Base-by-base conservation (phyloP, 768 basidiomycete species). In the Fibroporia radiculosa region DNA sequence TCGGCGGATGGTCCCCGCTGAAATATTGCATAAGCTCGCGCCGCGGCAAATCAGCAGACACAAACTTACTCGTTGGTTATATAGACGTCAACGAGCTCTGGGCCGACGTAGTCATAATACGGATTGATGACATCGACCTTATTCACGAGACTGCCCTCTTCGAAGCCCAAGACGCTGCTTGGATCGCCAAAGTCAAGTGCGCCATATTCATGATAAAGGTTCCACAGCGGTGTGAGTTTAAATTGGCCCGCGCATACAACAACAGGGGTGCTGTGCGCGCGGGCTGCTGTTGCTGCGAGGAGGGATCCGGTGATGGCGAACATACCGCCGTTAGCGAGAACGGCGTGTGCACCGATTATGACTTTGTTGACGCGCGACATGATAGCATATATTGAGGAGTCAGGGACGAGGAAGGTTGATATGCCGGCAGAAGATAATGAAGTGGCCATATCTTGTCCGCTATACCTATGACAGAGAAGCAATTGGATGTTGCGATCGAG, bases 291-390 rank as follows among this genome's bases (percentile, higher is more conserved):
- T 3, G 88, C 90, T 1, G 83, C 88, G 33, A 93, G 70, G 14
- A 92, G 73, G 1, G 90, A 85, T 16, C 93, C 93, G 0, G 86
- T 76, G 34, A 88, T 76, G 13, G 89, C 86, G 62, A 95, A 93
- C 76, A 97, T 84, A 12, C 93, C 93, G 12, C 96, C 96, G 58
- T 97, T 95, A 20, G 95, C 93, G 40, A 96, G 81, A 56, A 98
- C 85, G n/a, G 87, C 82, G 63, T 97, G 95, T 10, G 93, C 86
- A 23, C 93, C 91, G 36, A 99, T 74, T 47, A 99, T 80, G 54
- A 98, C 85, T 65, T 99, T 99, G 69, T 93, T 95, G 49, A 95
- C 87, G 48, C 95, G 82, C 4, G 96, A 95, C 82, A 98, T 90
- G 51, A 99, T 75, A 10, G 93, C 91, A 60, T 87, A 95, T 61